Evolutionary conservation across 2,329 filamentous ascomycete genomes (phyloP).

Genomic region (Cephalotrichum gorgonifer): DNA sequence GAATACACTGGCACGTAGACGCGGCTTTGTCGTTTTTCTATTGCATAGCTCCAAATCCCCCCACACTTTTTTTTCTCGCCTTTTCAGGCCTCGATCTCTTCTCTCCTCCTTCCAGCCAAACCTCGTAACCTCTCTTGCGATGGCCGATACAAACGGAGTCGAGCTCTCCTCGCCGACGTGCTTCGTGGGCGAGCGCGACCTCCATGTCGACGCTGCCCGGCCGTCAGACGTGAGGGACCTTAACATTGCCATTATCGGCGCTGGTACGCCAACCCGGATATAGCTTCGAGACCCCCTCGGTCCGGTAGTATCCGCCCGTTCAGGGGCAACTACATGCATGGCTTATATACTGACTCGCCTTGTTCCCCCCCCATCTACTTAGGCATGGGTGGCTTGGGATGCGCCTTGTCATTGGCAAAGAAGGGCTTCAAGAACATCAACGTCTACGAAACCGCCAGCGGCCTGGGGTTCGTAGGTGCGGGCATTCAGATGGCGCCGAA

Average conservation of each 20-base stretch:
- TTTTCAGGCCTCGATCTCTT: too few species aligned
- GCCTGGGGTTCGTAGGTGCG: conserved; percentile 72
- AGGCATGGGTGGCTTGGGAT: conserved; percentile 73
- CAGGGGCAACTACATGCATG: too few species aligned
- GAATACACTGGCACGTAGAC: too few species aligned
- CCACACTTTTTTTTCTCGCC: too few species aligned
- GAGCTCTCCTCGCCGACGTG: conserved; percentile 5
- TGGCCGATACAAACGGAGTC: conserved; percentile 7
- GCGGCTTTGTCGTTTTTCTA: too few species aligned
- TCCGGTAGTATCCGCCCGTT: too few species aligned
- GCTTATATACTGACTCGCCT: not conserved
- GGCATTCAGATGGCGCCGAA: conserved; percentile 81
- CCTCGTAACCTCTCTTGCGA: too few species aligned
- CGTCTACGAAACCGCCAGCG: conserved; percentile 63
- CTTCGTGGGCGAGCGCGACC: conserved; percentile 3
- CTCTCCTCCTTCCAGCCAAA: too few species aligned
- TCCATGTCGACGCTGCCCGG: not conserved
- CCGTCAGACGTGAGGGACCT: conserved; percentile 13
- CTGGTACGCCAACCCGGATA: conserved; percentile 26
- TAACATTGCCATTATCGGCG: conserved; percentile 41
- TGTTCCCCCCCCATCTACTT: not conserved
- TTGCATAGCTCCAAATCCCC: too few species aligned
- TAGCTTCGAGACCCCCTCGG: not conserved
- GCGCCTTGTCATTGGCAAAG: conserved; percentile 63
- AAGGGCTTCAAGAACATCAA: conserved; percentile 65